These are phyloP conservation scores for Saccharomyces hybrid DNA, from an alignment of 1,139 yeast genomes.

Conservation along the genomic window DNA sequence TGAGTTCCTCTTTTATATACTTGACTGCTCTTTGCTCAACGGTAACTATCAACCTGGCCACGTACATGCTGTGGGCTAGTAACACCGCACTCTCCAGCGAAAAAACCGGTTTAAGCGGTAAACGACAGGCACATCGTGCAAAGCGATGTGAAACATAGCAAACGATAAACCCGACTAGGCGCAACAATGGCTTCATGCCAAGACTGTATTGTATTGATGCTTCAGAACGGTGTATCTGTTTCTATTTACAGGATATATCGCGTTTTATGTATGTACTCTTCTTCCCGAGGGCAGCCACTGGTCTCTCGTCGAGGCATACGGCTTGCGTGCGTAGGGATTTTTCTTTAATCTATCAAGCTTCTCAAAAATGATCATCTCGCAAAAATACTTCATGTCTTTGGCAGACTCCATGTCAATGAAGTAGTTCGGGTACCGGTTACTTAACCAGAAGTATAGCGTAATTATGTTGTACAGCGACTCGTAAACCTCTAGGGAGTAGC, in stretches of 20 bases:
- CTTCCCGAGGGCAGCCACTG: neutral
- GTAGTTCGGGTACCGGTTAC: slow-evolving; percentile 76
- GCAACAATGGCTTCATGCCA: neutral
- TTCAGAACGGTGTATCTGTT: neutral
- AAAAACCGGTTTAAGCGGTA: neutral
- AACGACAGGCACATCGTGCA: neutral
- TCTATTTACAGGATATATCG: slow-evolving; percentile 7
- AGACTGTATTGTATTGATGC: neutral
- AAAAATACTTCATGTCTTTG: slow-evolving; percentile 51
- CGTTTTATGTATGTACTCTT: neutral
- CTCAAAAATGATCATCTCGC: slow-evolving; percentile 60
- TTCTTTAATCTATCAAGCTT: slow-evolving; percentile 38
- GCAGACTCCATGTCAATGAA: slow-evolving; percentile 77
- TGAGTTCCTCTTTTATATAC: neutral
- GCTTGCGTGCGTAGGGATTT: slow-evolving; percentile 23
- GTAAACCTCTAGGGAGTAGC: slow-evolving; percentile 41
- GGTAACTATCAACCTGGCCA: neutral
- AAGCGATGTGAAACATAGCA: neutral
- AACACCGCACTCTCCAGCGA: slow-evolving; percentile 1
- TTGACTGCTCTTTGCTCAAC: neutral
- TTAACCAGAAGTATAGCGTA: slow-evolving; percentile 73
- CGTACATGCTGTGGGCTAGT: neutral
- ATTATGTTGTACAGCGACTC: slow-evolving; percentile 68
- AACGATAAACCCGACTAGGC: neutral
- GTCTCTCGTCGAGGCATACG: slow-evolving; percentile 5